Conservation (phyloP, 139 green algal genomes). For the Ettlia oleoabundans region DNA sequence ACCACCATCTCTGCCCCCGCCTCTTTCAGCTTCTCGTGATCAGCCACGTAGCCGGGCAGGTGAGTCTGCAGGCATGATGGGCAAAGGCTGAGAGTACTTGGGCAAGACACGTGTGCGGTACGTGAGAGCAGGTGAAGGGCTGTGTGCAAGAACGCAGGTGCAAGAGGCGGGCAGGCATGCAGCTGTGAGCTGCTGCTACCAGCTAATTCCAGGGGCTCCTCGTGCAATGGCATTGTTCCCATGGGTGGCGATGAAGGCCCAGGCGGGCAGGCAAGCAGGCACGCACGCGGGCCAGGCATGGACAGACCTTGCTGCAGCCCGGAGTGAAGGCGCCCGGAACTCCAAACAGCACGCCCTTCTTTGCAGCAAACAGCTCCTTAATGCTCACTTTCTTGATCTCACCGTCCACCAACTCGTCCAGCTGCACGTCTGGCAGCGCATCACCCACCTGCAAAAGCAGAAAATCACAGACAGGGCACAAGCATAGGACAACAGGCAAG, state of each 20-base stretch:
- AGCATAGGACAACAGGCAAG: background rate
- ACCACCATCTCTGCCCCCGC: slow-evolving; percentile 61
- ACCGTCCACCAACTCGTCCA: slow-evolving; percentile 49
- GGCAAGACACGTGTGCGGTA: too few relatives aligned
- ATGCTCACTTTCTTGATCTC: slow-evolving; percentile 41
- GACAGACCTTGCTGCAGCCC: slow-evolving; percentile 34
- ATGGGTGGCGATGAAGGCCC: too few relatives aligned
- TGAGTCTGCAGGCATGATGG: slow-evolving; percentile 51
- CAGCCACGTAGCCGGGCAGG: slow-evolving; percentile 61
- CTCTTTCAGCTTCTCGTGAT: slow-evolving; percentile 55
- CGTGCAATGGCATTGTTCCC: background rate
- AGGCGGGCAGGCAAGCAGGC: background rate
- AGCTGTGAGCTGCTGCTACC: too few relatives aligned
- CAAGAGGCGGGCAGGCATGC: background rate
- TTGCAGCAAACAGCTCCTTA: slow-evolving; percentile 67
- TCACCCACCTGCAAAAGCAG: slow-evolving; percentile 54
- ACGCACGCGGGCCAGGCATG: background rate
- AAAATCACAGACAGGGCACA: background rate
- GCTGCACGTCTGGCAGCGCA: slow-evolving; percentile 53
- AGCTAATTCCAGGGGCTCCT: background rate
- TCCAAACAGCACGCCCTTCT: slow-evolving; percentile 82
- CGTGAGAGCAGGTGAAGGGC: too few relatives aligned
- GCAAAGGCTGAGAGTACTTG: too few relatives aligned
- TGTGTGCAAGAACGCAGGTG: too few relatives aligned
- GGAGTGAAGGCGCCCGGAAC: slow-evolving; percentile 62